phyloP scores from a whole-genome alignment of 768 basidiomycete genomes.

The Rhizopogon vulgaris region DNA sequence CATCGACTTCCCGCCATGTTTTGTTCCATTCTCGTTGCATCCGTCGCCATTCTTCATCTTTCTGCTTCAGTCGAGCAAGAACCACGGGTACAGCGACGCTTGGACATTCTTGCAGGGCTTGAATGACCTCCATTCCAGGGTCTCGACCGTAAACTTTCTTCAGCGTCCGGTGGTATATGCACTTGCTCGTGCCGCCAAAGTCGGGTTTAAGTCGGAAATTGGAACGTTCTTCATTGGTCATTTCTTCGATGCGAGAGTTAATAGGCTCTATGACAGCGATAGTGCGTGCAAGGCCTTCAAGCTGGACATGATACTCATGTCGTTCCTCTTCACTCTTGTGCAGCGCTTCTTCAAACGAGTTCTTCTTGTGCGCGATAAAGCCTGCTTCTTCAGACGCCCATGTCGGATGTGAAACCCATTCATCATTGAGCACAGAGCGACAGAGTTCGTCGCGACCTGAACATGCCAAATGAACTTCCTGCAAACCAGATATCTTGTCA shows the following conservation, averaged over 20 bases:
- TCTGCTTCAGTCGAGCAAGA: slow-evolving; percentile 79
- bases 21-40: slow-evolving; percentile 93
- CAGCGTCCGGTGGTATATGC: slow-evolving; percentile 87
- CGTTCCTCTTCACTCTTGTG: slow-evolving; percentile 98
- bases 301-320: slow-evolving; percentile 94
- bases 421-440: slow-evolving; percentile 93
- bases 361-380: slow-evolving; percentile 94
- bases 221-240: slow-evolving; percentile 82
- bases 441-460: slow-evolving; percentile 93
- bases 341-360: slow-evolving; percentile 89
- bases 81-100: slow-evolving; percentile 89
- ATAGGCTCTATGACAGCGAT: slow-evolving; percentile 90
- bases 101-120: slow-evolving; percentile 88
- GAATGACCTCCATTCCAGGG: slow-evolving; percentile 66
- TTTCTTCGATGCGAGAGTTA: slow-evolving; percentile 74
- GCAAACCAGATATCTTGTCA: slow-evolving; percentile 8
- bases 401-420: slow-evolving; percentile 98
- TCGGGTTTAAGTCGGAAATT: slow-evolving; percentile 78
- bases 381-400: slow-evolving; percentile 97
- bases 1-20: slow-evolving; percentile 95
- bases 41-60: slow-evolving; percentile 96
- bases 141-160: slow-evolving; percentile 92
- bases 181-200: slow-evolving; percentile 83
- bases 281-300: slow-evolving; percentile 86
- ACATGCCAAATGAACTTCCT: slow-evolving; percentile 89